Base-by-base conservation (phyloP, 345 rosid genomes). In the Bruguiera parviflora region DNA sequence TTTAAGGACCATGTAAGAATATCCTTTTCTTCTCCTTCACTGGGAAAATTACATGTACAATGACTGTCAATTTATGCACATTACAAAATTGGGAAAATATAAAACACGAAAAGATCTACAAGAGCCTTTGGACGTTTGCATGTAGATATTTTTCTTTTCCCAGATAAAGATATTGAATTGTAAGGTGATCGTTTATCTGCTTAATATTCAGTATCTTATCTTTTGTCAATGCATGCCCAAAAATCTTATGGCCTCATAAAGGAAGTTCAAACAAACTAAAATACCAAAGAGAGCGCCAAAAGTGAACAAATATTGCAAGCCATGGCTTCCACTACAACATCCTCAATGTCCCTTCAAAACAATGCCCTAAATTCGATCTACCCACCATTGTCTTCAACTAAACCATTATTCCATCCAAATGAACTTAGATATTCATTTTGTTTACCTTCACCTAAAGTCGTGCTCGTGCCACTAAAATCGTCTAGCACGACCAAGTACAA, bases 251-350 rank as follows among this genome's bases (percentile, higher is more conserved):
- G 19, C 49, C 15, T 43, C 49, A 43, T 43, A 43, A 43, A 43
- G 16, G 18, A 56, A 6, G 13, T 56, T 15, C 58, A 21, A 56
- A 22, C 59, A 24, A 21, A 8, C 18, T 8, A 56, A 56, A 56
- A 56, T 27, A 24, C 6, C 6, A 27, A 56, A 56, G 6, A 64
- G 46, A 58, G 47, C 64, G 22, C 69, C 70, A 73, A 46, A 32
- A 22, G 43, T 63, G 33, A 73, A 60, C 67, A 64, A 39, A n/a
- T 13, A 15, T 43, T 43, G 49, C 56, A 66, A 66, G 49, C 66
- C 24, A 78, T 79, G 83, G 77, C 85, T 77, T 66, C 77, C 24
- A 39, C 79, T 60, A 67, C 83, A 6, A 66, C 80, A 28, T 70
- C 75, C 51, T 56, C 79, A 0, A 74, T 65, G 16, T 68, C 77